A percentile compares a stretch with the other conserved stretches of the same genome.
Evolutionary conservation across 1,284 basidiomycete genomes (phyloP).

Genomic region (Trichosporon inkin): DNA sequence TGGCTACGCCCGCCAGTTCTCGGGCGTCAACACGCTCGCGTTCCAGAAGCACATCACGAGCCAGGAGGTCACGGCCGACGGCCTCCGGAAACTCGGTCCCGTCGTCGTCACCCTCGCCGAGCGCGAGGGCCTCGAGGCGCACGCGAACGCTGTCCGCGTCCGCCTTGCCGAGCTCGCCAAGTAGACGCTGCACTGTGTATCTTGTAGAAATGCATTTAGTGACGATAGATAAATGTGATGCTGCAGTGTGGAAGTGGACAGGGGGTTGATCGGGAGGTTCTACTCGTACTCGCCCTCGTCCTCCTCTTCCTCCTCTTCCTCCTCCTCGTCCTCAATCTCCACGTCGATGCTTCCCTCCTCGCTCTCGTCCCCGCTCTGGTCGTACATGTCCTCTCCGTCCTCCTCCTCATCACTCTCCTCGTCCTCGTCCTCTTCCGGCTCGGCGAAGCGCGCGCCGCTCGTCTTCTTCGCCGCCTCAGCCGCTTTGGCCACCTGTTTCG

Average conservation of each 20-base stretch:
- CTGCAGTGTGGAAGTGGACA: not conserved
- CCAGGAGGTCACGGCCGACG: conserved; percentile 79
- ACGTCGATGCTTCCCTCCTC: conserved; percentile 25
- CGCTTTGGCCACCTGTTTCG: conserved; percentile 20
- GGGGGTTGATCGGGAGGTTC: not conserved
- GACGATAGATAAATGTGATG: conserved; percentile 2
- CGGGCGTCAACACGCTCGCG: conserved; percentile 91
- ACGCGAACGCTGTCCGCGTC: conserved; percentile 60
- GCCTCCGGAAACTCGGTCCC: conserved; percentile 76
- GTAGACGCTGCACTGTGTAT: conserved; percentile 8
- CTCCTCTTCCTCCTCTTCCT: conserved; percentile 28
- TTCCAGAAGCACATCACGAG: conserved; percentile 99
- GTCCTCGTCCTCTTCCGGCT: conserved; percentile 31
- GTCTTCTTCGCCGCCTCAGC: conserved; percentile 48
- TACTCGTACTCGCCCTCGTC: conserved; percentile 10
- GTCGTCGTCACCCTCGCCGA: conserved; percentile 87
- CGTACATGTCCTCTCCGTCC: conserved; percentile 27
- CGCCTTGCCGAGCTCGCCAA: conserved; percentile 30
- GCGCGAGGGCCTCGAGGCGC: conserved; percentile 90
- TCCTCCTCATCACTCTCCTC: conserved; percentile 29
- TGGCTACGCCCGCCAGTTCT: conserved; percentile 95
- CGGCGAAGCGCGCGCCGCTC: conserved; percentile 29
- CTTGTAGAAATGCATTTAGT: conserved; percentile 4
- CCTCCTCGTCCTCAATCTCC: conserved; percentile 23
- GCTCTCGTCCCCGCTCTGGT: conserved; percentile 23